phyloP scores from a whole-genome alignment of 352 stramenopile genomes.

The Pythium plurisporium region DNA sequence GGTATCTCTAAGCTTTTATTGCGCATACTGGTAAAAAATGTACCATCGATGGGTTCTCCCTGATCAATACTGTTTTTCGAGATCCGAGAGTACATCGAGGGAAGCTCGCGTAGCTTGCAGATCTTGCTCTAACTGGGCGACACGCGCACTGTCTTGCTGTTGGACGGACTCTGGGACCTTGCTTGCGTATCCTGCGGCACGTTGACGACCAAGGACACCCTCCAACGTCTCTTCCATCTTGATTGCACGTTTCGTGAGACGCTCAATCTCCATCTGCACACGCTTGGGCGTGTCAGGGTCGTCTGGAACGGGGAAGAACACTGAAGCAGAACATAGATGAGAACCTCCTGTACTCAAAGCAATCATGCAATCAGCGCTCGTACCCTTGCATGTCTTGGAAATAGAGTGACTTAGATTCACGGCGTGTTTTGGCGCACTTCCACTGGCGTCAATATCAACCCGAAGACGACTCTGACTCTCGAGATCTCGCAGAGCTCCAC shows the following conservation, averaged over 20 bases:
- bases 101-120: slow-evolving; percentile 46
- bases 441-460: neutral
- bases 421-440: neutral
- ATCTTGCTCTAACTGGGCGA: slow-evolving; percentile 55
- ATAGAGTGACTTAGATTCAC: slow-evolving; percentile 24
- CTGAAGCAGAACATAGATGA: slow-evolving; percentile 27
- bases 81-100: slow-evolving; percentile 44
- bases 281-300: slow-evolving; percentile 63
- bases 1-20: neutral
- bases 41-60: no score
- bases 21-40: no score
- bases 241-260: slow-evolving; percentile 53
- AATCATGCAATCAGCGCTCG: no score
- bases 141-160: slow-evolving; percentile 50
- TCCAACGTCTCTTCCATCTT: slow-evolving; percentile 55
- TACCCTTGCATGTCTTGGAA: slow-evolving; percentile 27
- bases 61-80: slow-evolving; percentile 52
- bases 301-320: slow-evolving; percentile 58
- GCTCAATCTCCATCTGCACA: slow-evolving; percentile 50
- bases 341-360: no score
- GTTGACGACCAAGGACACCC: slow-evolving; percentile 36
- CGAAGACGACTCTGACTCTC: slow-evolving; percentile 17
- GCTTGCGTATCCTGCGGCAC: slow-evolving; percentile 40
- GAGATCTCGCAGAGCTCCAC: slow-evolving; percentile 7
- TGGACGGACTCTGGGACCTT: slow-evolving; percentile 71